Base-by-base conservation (phyloP, 192 early-diverging fungal species). In the Coemansia sp. region DNA sequence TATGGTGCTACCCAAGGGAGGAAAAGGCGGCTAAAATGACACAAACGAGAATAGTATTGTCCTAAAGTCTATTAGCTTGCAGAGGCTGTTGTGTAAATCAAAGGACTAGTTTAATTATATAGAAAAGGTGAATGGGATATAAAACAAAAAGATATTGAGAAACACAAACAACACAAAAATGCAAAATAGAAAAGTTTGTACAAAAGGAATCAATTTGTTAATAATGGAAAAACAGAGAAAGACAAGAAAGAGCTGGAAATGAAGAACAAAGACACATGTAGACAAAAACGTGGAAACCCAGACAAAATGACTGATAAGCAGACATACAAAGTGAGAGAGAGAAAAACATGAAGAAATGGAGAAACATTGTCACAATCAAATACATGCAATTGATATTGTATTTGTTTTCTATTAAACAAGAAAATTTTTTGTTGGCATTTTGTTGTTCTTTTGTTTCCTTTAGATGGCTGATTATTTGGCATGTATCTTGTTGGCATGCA, bases 281-380 rank as follows among this genome's bases (percentile, higher is more conserved):
- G 19, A 54, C 19, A 59, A 58, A 59, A 59, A 59, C 57, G 57
- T 59, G 57, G 13, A 41, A 41, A 19, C 37, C 57, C 57, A 59
- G 57, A 41, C 38, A 59, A 59, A 59, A 48, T 48, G 11, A 11
- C n/a, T 48, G 11, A 48, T 48, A 48, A n/a, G 12, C 11, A 48
- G 11, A 48, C 12, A 11, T 7, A 16, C 52, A 19, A 53, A 53
- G 52, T 3, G 52, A 53, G 9, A 53, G 44, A 12, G 44, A 45
- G 44, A 5, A 45, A 54, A 54, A 9, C 12, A 26, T 21, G 9
- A 54, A 23, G 9, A 15, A 15, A 53, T 53, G 39, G 38, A 23
- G 39, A 9, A 59, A 5, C 52, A 53, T 59, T 16, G 57, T 38
- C 57, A 59, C 57, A 39, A 59, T 48, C 47, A 48, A 3, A 40